phyloP scores from a whole-genome alignment of 2,329 filamentous ascomycete genomes.

The Neofusicoccum ribis region DNA sequence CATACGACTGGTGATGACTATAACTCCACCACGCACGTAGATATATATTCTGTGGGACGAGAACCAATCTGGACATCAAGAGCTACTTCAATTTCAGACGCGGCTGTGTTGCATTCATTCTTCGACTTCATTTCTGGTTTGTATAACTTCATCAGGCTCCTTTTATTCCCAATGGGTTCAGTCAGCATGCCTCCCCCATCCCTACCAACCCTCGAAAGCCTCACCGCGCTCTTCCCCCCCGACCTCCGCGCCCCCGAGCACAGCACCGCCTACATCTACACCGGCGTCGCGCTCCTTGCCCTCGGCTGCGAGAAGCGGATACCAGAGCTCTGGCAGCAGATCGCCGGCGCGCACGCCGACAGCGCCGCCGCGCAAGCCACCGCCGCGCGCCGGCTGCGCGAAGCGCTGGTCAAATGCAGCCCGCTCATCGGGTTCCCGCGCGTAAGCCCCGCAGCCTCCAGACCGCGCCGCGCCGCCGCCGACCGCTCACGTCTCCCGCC shows the following conservation, averaged over 20 bases:
- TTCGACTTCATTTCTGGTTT: not conserved
- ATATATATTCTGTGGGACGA: not conserved
- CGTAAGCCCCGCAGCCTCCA: not conserved
- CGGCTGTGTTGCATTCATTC: too few relatives aligned
- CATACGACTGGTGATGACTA: not conserved
- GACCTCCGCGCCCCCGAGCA: not conserved
- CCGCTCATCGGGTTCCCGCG: slow-evolving; percentile 18
- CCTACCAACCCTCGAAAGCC: not conserved
- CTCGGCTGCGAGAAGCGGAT: slow-evolving; percentile 8
- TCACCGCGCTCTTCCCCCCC: not conserved
- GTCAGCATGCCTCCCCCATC: not conserved
- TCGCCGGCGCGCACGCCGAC: not conserved
- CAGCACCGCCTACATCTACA: slow-evolving; percentile 6
- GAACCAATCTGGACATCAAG: too few relatives aligned
- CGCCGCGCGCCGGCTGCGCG: slow-evolving; percentile 3
- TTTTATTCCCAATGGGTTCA: not conserved
- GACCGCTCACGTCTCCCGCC: not conserved
- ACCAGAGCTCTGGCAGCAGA: slow-evolving; percentile 11
- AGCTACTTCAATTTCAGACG: too few relatives aligned
- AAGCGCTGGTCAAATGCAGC: slow-evolving; percentile 5
- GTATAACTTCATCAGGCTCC: not conserved
- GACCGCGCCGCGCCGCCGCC: too few relatives aligned
- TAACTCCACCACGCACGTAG: not conserved
- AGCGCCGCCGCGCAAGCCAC: not conserved
- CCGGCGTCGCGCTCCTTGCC: slow-evolving; percentile 8